Evolutionary conservation across 768 basidiomycete genomes (phyloP), one percentile per base, ranked within the genome.

Genomic region (Cubamyces lactineus): DNA sequence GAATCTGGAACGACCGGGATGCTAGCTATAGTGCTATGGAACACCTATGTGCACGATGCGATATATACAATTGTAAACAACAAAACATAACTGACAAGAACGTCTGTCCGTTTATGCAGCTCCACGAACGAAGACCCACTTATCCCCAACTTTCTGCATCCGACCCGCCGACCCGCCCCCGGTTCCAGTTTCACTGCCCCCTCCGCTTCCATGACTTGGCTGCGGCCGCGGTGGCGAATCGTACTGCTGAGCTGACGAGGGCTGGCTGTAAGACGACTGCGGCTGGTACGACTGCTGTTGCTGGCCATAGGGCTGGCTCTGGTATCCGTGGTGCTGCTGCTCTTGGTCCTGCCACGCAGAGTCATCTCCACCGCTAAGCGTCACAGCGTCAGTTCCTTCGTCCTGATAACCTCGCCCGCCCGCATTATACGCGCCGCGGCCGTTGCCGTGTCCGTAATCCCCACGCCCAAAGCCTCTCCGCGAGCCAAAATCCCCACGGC

Each of bases 81-180:
- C 2, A 23, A 43, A 26, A 15, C 24, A 34, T 16, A 16, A 26
- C 13, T 11, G 40, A 19, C 12, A 7, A 19, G 38, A 19, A 34
- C 19, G 5, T 11, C 34, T 11, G 4, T 34, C 34, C 34, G 34
- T 11, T 63, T 47, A 62, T 43, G 66, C 69, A 23, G 70, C 68
- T 41, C 63, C 61, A 65, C 78, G 82, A 65, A 86, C 84, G 74
- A 88, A 91, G 54, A 86, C 75, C 91, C 89, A 91, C 68, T 82
- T 84, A 73, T 86, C 90, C 43, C 85, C 88, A 21, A 90, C 77
- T 66, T 79, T 83, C 75, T 86, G 84, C 89, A 91, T 91, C 61
- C 81, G 65, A 38, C 72, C 73, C 6, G 62, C 61, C 23, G 53
- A 40, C 19, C 59, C 60, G 2, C 49, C 42, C 5, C 58, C 58